Evolutionary conservation across 1,284 basidiomycete genomes (phyloP).

Genomic region (Microbotryum saponariae): DNA sequence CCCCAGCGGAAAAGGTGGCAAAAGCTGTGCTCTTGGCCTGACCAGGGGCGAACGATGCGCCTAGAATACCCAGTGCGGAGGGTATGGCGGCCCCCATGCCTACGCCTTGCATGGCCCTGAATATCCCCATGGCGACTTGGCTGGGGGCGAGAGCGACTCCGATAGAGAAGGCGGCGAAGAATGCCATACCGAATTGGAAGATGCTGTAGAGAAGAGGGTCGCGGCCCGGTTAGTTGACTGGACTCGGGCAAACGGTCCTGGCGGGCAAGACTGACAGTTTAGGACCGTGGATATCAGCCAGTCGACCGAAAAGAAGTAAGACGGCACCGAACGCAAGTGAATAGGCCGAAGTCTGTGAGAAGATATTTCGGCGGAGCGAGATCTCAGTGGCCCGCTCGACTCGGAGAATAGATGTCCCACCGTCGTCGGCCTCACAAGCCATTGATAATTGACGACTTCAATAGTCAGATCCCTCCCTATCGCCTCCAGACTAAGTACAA

Average conservation of each 20-base stretch:
- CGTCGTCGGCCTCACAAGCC: conserved; percentile 1
- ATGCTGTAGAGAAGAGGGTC: neutral
- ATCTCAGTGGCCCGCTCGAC: too few relatives aligned
- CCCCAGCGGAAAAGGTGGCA: conserved; percentile 51
- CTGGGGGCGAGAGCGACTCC: conserved; percentile 38
- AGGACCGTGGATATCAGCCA: conserved; percentile 65
- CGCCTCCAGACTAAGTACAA: conserved; percentile 7
- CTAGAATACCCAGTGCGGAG: conserved; percentile 37
- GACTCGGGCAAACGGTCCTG: neutral
- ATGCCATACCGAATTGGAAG: conserved; percentile 36
- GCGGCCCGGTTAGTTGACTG: neutral
- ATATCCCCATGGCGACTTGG: conserved; percentile 37
- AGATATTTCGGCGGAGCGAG: too few relatives aligned
- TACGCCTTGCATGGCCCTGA: conserved; percentile 32
- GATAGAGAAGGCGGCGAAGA: conserved; percentile 38
- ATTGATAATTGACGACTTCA: conserved; percentile 12
- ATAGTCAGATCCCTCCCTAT: conserved; percentile 14
- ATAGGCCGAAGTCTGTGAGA: conserved; percentile 13
- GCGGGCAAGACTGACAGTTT: conserved; percentile 44
- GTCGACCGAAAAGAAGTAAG: conserved; percentile 58
- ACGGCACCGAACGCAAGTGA: conserved; percentile 38
- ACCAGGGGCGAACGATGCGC: conserved; percentile 38
- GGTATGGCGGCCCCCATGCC: conserved; percentile 3
- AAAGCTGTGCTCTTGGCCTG: conserved; percentile 38
- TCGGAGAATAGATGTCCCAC: too few relatives aligned